A percentile compares a stretch with the other conserved stretches of the same genome.
Conservation (phyloP, 2,329 filamentous ascomycete genomes). For the Eutypella sp. region DNA sequence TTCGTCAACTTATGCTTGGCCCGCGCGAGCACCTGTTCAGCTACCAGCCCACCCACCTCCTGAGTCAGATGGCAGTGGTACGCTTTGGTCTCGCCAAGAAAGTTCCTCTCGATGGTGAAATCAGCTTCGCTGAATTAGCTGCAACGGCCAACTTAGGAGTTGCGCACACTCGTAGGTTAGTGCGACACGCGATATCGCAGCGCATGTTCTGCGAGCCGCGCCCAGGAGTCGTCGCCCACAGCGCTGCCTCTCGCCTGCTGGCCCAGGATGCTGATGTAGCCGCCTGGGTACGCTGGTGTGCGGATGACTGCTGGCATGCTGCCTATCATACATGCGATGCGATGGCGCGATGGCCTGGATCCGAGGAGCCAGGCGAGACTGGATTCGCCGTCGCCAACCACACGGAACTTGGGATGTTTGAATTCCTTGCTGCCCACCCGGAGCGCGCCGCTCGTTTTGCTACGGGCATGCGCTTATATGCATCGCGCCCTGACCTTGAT, state of each 20-base stretch:
- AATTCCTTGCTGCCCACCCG: constrained; percentile 42
- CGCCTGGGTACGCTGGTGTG: constrained; percentile 50
- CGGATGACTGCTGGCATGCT: constrained; percentile 46
- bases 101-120: constrained; percentile 10
- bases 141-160: constrained; percentile 4
- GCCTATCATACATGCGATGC: constrained; percentile 40
- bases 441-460: constrained; percentile 45
- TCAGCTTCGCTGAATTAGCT: constrained; percentile 9
- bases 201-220: constrained; percentile 27
- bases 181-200: constrained; percentile 29
- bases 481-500: constrained; percentile 50
- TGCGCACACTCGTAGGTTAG: constrained; percentile 24
- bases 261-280: constrained; percentile 35
- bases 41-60: constrained; percentile 3
- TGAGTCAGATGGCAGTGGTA: background rate
- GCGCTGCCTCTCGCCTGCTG: constrained; percentile 14
- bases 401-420: constrained; percentile 48
- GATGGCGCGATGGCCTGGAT: constrained; percentile 38
- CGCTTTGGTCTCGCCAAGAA: constrained; percentile 10
- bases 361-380: constrained; percentile 40
- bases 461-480: constrained; percentile 48
- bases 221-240: constrained; percentile 16
- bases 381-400: constrained; percentile 47
- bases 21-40: constrained; percentile 13
- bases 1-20: constrained; percentile 13